Conservation (phyloP, 225 moss, liverwort and hornwort genomes). For the Lunularia cruciata region DNA sequence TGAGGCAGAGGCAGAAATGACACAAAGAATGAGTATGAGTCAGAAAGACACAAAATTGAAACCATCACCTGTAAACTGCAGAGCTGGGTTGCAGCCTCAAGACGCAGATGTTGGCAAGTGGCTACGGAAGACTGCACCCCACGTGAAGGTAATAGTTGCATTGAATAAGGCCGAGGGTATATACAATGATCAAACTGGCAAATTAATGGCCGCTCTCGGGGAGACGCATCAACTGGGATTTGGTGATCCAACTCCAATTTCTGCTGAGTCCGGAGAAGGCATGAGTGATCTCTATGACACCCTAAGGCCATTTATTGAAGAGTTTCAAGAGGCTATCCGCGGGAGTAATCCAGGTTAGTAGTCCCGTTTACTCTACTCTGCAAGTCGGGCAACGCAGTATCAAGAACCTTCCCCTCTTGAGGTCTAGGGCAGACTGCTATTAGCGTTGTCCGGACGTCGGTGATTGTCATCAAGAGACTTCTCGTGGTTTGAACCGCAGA, state of each 20-base stretch:
- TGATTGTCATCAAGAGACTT: too few relatives aligned
- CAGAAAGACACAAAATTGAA: too few relatives aligned
- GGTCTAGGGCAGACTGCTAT: too few relatives aligned
- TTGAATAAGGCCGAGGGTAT: slow-evolving; percentile 96
- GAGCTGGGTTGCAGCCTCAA: slow-evolving; percentile 86
- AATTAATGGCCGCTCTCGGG: slow-evolving; percentile 76
- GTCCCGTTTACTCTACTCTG: background rate
- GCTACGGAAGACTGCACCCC: slow-evolving; percentile 86
- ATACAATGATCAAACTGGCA: slow-evolving; percentile 66
- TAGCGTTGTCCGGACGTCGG: too few relatives aligned
- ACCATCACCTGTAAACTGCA: slow-evolving; percentile 19
- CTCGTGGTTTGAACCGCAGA: too few relatives aligned
- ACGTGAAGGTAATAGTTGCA: slow-evolving; percentile 78
- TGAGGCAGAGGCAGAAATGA: too few relatives aligned
- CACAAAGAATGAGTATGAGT: too few relatives aligned
- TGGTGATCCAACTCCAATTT: slow-evolving; percentile 85
- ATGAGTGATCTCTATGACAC: slow-evolving; percentile 74
- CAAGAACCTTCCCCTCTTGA: too few relatives aligned
- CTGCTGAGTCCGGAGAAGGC: slow-evolving; percentile 96
- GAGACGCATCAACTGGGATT: slow-evolving; percentile 87
- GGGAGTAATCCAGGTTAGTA: slow-evolving; percentile 56
- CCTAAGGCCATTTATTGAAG: slow-evolving; percentile 71
- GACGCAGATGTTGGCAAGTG: slow-evolving; percentile 94
- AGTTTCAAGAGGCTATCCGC: slow-evolving; percentile 57
- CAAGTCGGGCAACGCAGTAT: too few relatives aligned